These are phyloP conservation scores for Ephemerocybe angulata DNA, from an alignment of 768 basidiomycete species.

Conservation along the genomic window DNA sequence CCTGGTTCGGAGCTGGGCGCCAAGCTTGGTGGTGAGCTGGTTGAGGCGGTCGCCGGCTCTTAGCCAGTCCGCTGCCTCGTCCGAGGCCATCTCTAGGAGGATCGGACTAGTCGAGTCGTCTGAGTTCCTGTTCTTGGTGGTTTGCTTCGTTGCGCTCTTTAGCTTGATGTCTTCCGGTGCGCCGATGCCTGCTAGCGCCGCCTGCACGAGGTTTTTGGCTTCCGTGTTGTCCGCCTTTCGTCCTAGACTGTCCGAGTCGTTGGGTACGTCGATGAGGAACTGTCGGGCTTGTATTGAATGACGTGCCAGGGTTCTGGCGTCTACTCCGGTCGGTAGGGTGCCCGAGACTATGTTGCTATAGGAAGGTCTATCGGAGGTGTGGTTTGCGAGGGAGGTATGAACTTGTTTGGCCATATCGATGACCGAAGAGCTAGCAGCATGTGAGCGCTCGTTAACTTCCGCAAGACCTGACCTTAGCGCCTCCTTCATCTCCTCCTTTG, in stretches of 20 bases:
- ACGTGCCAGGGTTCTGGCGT: background rate
- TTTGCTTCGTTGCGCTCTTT: background rate
- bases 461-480: background rate
- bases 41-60: background rate
- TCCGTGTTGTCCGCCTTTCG: background rate
- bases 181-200: too few species aligned
- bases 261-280: too few species aligned
- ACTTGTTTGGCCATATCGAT: background rate
- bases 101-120: background rate
- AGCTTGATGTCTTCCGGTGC: too few species aligned
- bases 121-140: background rate
- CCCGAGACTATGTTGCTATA: background rate
- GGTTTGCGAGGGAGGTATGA: background rate
- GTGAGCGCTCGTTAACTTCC: background rate
- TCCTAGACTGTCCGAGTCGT: background rate
- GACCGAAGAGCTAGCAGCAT: background rate
- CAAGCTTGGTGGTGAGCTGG: background rate
- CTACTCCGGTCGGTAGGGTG: background rate
- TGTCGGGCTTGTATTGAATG: too few species aligned
- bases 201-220: too few species aligned
- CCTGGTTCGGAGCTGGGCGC: background rate
- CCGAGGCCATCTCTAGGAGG: too few species aligned
- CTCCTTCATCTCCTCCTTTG: background rate
- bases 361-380: too few species aligned
- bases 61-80: background rate